Percentiles rank a stretch among this genome's conserved stretches.
Evolutionary conservation across 116 monocot genomes (phyloP).

Genomic region (Dioscorea cayenensis): DNA sequence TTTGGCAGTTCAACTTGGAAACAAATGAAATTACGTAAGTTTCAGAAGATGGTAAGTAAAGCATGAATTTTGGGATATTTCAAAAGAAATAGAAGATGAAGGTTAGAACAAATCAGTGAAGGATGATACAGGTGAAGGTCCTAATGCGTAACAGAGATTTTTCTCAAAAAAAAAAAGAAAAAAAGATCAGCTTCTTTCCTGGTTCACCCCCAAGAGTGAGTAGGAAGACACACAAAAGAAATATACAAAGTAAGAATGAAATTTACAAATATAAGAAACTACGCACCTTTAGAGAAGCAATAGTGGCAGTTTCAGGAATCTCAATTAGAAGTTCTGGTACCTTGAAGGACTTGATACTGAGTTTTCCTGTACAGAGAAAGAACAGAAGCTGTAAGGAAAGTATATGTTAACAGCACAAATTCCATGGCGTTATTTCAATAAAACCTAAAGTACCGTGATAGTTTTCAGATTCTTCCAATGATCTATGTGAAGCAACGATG

Average conservation of each 20-base stretch:
- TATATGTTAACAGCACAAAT: not conserved
- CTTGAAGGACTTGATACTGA: constrained; percentile 50
- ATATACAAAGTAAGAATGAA: not conserved
- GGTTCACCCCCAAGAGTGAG: not conserved
- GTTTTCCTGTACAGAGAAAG: constrained; percentile 24
- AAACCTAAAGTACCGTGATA: constrained; percentile 25
- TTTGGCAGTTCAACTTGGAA: too few relatives aligned
- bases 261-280: not conserved
- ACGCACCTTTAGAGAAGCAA: constrained; percentile 43
- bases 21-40: too few relatives aligned
- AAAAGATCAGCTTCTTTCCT: not conserved
- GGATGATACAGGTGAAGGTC: too few relatives aligned
- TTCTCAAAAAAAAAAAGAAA: too few relatives aligned
- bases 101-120: too few relatives aligned
- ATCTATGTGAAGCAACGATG: constrained; percentile 11
- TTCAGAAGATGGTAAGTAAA: too few relatives aligned
- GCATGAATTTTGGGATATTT: too few relatives aligned
- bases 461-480: constrained; percentile 21
- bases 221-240: not conserved
- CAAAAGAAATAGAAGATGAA: too few relatives aligned
- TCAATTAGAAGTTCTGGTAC: constrained; percentile 51
- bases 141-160: too few relatives aligned
- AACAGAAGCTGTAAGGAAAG: not conserved
- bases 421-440: not conserved
- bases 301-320: constrained; percentile 46